phyloP scores from a whole-genome alignment of 2,329 filamentous ascomycete genomes.

The Aureobasidium melanogenum region DNA sequence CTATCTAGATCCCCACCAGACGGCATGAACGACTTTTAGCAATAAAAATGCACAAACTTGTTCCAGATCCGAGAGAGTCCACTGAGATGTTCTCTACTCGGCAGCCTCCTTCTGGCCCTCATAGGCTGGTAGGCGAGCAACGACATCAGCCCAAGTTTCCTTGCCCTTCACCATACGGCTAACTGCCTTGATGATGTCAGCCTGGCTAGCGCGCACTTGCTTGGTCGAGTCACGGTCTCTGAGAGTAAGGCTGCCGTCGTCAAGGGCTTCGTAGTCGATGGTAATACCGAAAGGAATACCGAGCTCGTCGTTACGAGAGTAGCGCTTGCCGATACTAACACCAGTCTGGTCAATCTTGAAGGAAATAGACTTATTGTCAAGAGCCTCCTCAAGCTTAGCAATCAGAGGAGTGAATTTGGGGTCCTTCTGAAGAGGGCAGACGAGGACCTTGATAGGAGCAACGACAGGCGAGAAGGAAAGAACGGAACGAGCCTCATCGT shows the following conservation, averaged over 20 bases:
- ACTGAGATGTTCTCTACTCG: not conserved
- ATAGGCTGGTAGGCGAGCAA: slow-evolving; percentile 73
- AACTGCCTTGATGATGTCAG: slow-evolving; percentile 69
- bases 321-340: slow-evolving; percentile 89
- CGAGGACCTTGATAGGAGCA: slow-evolving; percentile 90
- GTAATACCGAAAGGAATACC: slow-evolving; percentile 92
- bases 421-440: slow-evolving; percentile 81
- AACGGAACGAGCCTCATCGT: slow-evolving; percentile 75
- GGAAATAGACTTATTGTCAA: slow-evolving; percentile 68
- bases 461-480: slow-evolving; percentile 67
- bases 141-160: slow-evolving; percentile 61
- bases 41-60: not conserved
- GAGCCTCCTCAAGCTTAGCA: slow-evolving; percentile 61
- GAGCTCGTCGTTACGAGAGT: slow-evolving; percentile 88
- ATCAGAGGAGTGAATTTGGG: slow-evolving; percentile 71
- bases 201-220: slow-evolving; percentile 77
- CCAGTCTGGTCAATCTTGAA: slow-evolving; percentile 84
- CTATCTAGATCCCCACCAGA: not conserved
- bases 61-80: not conserved
- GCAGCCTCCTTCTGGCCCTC: slow-evolving; percentile 50
- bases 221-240: slow-evolving; percentile 84
- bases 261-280: slow-evolving; percentile 88
- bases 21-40: not conserved
- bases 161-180: slow-evolving; percentile 53
- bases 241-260: slow-evolving; percentile 79